Evolutionary conservation across 2,329 filamentous ascomycete species (phyloP).

Genomic region (Neospermospora avenae): DNA sequence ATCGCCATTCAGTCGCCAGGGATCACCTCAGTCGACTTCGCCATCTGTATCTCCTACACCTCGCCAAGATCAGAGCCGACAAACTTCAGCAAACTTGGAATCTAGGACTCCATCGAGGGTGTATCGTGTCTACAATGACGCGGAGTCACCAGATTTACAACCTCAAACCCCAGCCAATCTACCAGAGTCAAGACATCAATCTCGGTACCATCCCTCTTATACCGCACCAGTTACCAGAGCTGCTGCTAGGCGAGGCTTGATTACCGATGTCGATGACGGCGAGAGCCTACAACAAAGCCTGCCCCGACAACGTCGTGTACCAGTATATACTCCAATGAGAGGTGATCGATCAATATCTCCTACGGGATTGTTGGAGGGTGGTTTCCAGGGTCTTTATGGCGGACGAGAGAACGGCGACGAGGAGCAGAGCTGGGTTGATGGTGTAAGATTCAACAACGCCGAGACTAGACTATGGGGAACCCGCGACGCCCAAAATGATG

Average conservation of each 20-base stretch:
- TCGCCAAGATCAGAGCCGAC: constrained; percentile 7
- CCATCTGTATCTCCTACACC: constrained; percentile 20
- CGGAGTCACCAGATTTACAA: constrained; percentile 42
- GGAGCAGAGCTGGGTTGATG: constrained; percentile 32
- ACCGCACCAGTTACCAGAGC: constrained; percentile 40
- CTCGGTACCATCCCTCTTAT: constrained; percentile 42
- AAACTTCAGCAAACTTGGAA: constrained; percentile 7
- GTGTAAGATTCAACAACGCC: constrained; percentile 35
- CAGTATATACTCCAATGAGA: constrained; percentile 7
- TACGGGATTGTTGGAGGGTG: constrained; percentile 40
- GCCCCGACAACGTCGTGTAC: background rate
- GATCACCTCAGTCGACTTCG: constrained; percentile 6
- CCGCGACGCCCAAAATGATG: constrained; percentile 23
- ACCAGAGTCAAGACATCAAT: constrained; percentile 47
- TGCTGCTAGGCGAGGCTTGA: background rate
- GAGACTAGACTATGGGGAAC: constrained; percentile 26
- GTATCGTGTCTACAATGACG: constrained; percentile 47
- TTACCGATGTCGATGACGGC: constrained; percentile 16
- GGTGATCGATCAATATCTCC: constrained; percentile 37
- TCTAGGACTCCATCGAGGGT: constrained; percentile 27
- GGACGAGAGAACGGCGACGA: constrained; percentile 49
- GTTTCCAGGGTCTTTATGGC: constrained; percentile 46
- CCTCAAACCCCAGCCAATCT: constrained; percentile 50
- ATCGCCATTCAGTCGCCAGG: constrained; percentile 19
- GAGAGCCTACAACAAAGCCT: background rate